These are phyloP conservation scores for Salix arbutifolia DNA, from an alignment of 345 rosid species.

Conservation along the genomic window DNA sequence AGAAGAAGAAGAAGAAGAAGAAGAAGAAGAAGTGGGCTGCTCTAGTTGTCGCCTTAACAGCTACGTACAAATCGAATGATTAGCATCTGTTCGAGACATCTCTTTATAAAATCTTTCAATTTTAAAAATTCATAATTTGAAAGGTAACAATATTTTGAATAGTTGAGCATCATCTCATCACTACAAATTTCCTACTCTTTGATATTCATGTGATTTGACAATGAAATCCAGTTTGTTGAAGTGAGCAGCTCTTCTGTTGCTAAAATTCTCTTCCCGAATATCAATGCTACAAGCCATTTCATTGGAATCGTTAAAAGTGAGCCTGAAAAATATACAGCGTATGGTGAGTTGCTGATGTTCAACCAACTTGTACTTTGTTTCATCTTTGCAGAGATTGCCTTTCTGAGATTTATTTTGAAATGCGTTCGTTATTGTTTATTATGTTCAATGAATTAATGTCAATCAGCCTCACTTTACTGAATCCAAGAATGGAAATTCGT, in stretches of 20 bases:
- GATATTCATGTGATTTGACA: no score
- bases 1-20: no score
- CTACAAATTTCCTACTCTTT: no score
- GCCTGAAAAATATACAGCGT: slow-evolving; percentile 70
- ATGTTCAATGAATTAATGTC: background rate
- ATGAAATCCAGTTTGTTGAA: slow-evolving; percentile 74
- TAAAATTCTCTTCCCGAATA: slow-evolving; percentile 53
- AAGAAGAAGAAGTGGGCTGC: no score
- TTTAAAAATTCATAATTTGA: no score
- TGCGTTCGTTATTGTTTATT: background rate
- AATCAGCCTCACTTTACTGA: slow-evolving; percentile 5
- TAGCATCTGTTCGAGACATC: no score
- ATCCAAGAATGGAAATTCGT: background rate
- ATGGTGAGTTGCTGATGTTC: rapidly evolving
- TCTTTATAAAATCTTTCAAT: no score
- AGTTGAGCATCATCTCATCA: no score
- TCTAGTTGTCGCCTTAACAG: no score
- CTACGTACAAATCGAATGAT: no score
- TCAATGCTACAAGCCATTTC: slow-evolving; percentile 33
- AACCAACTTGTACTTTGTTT: background rate
- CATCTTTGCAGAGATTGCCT: background rate
- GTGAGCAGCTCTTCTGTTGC: slow-evolving; percentile 43
- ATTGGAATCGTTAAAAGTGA: slow-evolving; percentile 78
- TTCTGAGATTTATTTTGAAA: background rate
- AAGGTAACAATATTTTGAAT: no score